Conservation (phyloP, 768 basidiomycete genomes). For the Lentinula detonsa region DNA sequence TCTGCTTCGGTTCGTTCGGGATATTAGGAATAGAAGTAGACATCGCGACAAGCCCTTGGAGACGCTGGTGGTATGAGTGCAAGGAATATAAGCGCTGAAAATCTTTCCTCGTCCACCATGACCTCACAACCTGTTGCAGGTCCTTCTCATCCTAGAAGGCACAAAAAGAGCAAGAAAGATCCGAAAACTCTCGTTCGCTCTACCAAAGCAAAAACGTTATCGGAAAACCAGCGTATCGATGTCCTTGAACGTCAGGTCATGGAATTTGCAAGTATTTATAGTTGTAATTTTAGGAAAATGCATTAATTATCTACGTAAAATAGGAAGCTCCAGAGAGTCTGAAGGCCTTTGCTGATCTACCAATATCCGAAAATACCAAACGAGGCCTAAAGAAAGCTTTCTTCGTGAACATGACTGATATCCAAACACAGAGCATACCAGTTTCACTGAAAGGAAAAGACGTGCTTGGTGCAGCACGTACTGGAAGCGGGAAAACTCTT, state of each 20-base stretch:
- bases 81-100: not conserved
- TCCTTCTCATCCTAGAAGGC: not conserved
- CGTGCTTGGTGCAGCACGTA: constrained; percentile 92
- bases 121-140: not conserved
- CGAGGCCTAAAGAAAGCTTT: constrained; percentile 82
- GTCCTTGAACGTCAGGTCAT: constrained; percentile 13
- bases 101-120: not conserved
- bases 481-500: constrained; percentile 94
- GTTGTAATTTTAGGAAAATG: constrained; percentile 3
- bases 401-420: constrained; percentile 85
- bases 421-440: constrained; percentile 89
- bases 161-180: constrained; percentile 5
- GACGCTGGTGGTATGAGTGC: not conserved
- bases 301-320: constrained; percentile 11
- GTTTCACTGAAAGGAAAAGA: constrained; percentile 91
- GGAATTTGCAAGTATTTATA: constrained; percentile 15
- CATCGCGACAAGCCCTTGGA: not conserved
- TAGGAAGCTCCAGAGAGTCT: constrained; percentile 49
- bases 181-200: not conserved
- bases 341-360: constrained; percentile 64
- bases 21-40: not conserved
- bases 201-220: constrained; percentile 21
- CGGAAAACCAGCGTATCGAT: constrained; percentile 32
- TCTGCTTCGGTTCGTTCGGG: not conserved
- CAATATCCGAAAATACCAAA: constrained; percentile 72